Evolutionary conservation across 495 filamentous ascomycete species (phyloP).

Genomic region (Emericellopsis terricola): DNA sequence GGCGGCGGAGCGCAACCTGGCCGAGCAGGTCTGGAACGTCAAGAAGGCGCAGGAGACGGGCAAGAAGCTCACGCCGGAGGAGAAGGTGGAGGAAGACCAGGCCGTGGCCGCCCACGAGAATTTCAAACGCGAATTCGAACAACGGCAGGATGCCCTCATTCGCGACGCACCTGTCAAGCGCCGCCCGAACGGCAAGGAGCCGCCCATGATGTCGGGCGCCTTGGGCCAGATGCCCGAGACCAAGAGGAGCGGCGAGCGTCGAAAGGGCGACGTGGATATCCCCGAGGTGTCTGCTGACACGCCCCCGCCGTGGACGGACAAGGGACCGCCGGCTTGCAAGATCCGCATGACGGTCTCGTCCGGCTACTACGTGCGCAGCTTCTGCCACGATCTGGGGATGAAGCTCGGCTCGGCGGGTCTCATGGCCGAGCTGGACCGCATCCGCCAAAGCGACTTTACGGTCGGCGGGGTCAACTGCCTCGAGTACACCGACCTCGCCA

Average conservation of each 20-base stretch:
- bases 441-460: constrained; percentile 62
- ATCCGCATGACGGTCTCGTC: constrained; percentile 86
- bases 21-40: constrained; percentile 46
- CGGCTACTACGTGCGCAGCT: constrained; percentile 90
- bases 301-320: constrained; percentile 22
- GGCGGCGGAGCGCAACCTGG: constrained; percentile 50
- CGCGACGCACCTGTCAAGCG: constrained; percentile 16
- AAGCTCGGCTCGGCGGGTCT: constrained; percentile 64
- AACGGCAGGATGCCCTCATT: constrained; percentile 16
- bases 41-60: constrained; percentile 21
- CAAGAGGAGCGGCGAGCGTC: constrained; percentile 4
- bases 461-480: constrained; percentile 49
- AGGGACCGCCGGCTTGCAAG: constrained; percentile 52
- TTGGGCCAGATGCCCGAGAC: constrained; percentile 14
- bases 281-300: constrained; percentile 14
- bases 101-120: constrained; percentile 23
- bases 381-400: constrained; percentile 81
- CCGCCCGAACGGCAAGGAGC: constrained; percentile 8
- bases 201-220: constrained; percentile 35
- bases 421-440: constrained; percentile 74
- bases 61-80: constrained; percentile 22
- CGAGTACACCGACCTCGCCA: constrained; percentile 62
- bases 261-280: constrained; percentile 15
- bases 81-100: constrained; percentile 26
- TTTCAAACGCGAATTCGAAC: constrained; percentile 25